Base-by-base conservation (phyloP, 768 basidiomycete species). In the Tricholoma saponaceum region DNA sequence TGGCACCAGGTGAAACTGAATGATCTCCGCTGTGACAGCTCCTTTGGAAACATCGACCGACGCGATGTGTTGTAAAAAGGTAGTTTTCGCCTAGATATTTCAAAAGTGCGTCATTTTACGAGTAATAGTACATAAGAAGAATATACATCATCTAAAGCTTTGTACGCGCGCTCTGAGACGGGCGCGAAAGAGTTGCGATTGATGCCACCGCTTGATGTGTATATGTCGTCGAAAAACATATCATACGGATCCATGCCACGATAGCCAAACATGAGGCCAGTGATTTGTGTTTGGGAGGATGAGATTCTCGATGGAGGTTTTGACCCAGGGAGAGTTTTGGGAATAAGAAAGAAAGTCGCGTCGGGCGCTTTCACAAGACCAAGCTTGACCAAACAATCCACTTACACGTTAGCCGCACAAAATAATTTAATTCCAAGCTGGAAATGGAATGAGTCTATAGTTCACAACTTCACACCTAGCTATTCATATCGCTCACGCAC, bases 401-500 rank as follows among this genome's bases (percentile, higher is more conserved):
- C 13, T 14, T 14, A 16, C 5, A 37, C 35, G 14, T 16, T 37
- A 28, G n/a, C 9, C 4, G 14, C 9, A 18, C 20, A 3, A 7
- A 25, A 47, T 47, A 47, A 47, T 47, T 47, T 47, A 47, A 26
- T 26, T 25, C 7, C 12, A 43, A 22, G 20, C 23, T 25, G 13
- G 4, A 12, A 13, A 35, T 14, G 10, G 22, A 25, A 46, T 46
- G 20, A 23, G 23, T 46, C 44, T 46, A 23, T 46, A 23, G 44
- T 14, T 46, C 25, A 9, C 28, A 28, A 4, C 4, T 7, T 49
- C 20, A 14, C 46, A 52, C 59, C 58, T 79, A 96, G 68, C 91
- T 92, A 59, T 87, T 87, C 83, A 97, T 87, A 66, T 98, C 95
- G 66, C 89, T 95, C 56, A 98, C 92, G 69, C 95, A 95, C 73